phyloP scores from a whole-genome alignment of 2,329 filamentous ascomycete species.

The Leptographium lundbergii region DNA sequence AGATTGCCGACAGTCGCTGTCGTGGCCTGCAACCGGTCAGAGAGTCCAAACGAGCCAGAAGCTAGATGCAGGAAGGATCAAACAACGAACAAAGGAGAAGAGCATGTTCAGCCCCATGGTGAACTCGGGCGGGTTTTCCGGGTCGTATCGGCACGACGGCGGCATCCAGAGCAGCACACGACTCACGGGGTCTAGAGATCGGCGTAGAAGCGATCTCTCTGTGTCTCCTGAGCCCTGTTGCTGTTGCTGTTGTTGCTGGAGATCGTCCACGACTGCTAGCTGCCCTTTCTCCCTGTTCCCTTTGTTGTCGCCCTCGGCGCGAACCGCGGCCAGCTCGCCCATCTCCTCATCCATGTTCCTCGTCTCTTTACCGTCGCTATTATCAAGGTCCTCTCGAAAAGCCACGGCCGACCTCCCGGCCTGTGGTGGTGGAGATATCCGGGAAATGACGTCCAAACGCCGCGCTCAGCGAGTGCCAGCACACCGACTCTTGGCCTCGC shows the following conservation, averaged over 20 bases:
- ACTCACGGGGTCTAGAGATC: neutral
- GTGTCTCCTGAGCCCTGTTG: neutral
- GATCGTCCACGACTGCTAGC: neutral
- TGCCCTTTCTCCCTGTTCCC: too few relatives aligned
- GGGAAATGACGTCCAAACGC: too few relatives aligned
- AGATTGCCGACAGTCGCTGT: slow-evolving; percentile 67
- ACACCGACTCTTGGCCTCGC: too few relatives aligned
- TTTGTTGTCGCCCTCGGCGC: too few relatives aligned
- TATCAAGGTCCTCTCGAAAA: too few relatives aligned
- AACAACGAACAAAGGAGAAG: slow-evolving; percentile 43
- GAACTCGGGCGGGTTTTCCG: slow-evolving; percentile 53
- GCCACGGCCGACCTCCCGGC: too few relatives aligned
- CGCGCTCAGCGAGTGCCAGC: too few relatives aligned
- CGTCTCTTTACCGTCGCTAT: too few relatives aligned
- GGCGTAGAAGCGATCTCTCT: neutral
- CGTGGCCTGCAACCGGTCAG: slow-evolving; percentile 24
- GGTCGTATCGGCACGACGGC: slow-evolving; percentile 54
- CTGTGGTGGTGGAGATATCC: too few relatives aligned
- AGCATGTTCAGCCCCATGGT: slow-evolving; percentile 56
- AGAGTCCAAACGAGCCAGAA: neutral
- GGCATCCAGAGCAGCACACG: slow-evolving; percentile 24
- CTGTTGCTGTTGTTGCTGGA: neutral
- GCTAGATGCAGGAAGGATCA: neutral
- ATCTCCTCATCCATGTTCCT: too few relatives aligned
- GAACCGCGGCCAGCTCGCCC: too few relatives aligned